Evolutionary conservation across 345 rosid species (phyloP).

Genomic region (Pistacia atlantica): DNA sequence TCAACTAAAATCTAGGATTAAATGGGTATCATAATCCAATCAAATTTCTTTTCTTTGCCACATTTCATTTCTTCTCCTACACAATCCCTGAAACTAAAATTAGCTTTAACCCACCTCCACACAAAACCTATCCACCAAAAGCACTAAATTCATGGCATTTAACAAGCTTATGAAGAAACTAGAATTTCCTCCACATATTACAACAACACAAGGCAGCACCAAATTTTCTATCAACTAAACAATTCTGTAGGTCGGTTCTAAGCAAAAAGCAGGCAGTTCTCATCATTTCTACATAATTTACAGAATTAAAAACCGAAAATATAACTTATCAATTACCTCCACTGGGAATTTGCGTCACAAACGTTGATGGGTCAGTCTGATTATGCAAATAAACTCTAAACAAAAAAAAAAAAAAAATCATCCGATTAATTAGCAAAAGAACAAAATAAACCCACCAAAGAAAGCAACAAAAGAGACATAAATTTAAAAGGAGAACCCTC

Average conservation of each 20-base stretch:
- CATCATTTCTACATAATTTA: neutral
- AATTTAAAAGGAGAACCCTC: slow-evolving; percentile 2
- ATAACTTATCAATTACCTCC: neutral
- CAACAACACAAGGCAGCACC: neutral
- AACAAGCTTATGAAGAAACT: neutral
- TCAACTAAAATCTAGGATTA: neutral
- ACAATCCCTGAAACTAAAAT: neutral
- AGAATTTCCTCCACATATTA: no score
- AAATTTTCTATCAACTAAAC: neutral
- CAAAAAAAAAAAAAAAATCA: neutral
- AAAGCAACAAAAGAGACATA: neutral
- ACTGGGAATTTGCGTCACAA: neutral
- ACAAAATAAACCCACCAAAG: neutral
- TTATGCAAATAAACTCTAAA: neutral
- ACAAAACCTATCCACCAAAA: neutral
- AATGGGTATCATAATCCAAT: neutral
- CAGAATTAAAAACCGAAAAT: neutral
- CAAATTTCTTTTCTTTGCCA: neutral
- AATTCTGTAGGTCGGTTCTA: no score
- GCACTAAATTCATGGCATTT: neutral
- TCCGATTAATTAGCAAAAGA: neutral
- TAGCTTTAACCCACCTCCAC: neutral
- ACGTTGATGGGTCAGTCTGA: neutral
- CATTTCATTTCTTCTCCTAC: neutral
- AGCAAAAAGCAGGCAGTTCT: neutral